Conservation (phyloP, 768 basidiomycete species). For the Leccinum olivaceopallidum region DNA sequence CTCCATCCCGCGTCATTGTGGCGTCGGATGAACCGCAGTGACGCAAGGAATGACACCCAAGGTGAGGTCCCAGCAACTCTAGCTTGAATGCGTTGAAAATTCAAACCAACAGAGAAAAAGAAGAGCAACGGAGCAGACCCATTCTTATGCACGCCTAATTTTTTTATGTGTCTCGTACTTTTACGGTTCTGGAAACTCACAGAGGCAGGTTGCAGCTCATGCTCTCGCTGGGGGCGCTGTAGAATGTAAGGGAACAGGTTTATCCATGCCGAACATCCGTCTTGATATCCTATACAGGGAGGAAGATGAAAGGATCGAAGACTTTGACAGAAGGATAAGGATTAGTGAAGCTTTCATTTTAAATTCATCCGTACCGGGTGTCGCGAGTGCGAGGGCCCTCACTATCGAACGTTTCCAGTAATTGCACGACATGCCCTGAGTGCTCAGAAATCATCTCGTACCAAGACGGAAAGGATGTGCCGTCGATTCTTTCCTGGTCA, state of each 20-base stretch:
- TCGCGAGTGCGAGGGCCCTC: too few species aligned
- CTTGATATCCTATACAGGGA: conserved; percentile 34
- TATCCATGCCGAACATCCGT: conserved; percentile 26
- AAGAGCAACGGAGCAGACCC: too few species aligned
- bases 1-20: too few species aligned
- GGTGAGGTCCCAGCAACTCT: too few species aligned
- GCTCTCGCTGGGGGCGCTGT: conserved; percentile 32
- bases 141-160: not conserved
- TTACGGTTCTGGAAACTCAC: conserved; percentile 22
- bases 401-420: conserved; percentile 16
- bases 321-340: conserved; percentile 20
- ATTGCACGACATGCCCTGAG: not conserved
- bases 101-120: too few species aligned
- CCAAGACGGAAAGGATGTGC: conserved; percentile 57
- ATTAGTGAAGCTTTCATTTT: conserved; percentile 14
- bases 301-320: conserved; percentile 36
- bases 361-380: too few species aligned
- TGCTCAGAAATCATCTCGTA: not conserved
- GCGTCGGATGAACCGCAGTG: too few species aligned
- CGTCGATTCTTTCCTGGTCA: conserved; percentile 56
- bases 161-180: conserved; percentile 9
- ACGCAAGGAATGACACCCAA: too few species aligned
- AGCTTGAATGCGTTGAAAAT: too few species aligned
- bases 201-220: conserved; percentile 30
- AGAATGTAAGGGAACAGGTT: conserved; percentile 6